These are phyloP conservation scores for Sporormia fimetaria DNA, from an alignment of 495 filamentous ascomycete genomes.

Conservation along the genomic window DNA sequence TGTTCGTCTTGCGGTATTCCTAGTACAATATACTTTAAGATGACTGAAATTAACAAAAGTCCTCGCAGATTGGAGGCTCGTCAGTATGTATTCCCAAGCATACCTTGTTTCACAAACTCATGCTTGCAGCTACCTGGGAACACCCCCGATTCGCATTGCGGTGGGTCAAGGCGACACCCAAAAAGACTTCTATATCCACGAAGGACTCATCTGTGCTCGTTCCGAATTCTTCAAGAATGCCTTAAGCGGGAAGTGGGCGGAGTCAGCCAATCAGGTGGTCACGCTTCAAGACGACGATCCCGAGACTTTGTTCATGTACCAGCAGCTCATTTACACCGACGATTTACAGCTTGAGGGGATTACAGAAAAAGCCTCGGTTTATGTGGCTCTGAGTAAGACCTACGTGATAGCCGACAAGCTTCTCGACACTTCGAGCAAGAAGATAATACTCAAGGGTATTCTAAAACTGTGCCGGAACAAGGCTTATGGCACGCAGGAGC, in stretches of 20 bases:
- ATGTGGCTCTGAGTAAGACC: not conserved
- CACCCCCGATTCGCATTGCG: too few species aligned
- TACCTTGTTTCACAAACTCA: too few species aligned
- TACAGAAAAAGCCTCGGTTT: not conserved
- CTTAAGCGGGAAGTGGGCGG: constrained; percentile 4
- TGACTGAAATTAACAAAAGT: too few species aligned
- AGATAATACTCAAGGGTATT: constrained; percentile 3
- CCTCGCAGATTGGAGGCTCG: too few species aligned
- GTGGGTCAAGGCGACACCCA: constrained; percentile 1
- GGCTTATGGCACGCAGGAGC: too few species aligned
- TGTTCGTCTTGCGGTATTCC: too few species aligned
- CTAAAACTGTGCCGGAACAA: too few species aligned
- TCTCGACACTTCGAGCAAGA: constrained; percentile 1
- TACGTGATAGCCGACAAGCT: constrained; percentile 12
- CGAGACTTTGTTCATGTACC: constrained; percentile 2
- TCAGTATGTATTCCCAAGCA: too few species aligned
- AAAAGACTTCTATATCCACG: constrained; percentile 4
- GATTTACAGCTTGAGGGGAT: not conserved
- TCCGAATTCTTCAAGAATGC: constrained; percentile 15
- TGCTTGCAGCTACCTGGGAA: too few species aligned
- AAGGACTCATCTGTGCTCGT: constrained; percentile 2
- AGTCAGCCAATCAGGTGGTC: not conserved
- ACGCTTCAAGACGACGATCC: not conserved
- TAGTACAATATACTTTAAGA: too few species aligned
- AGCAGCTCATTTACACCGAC: constrained; percentile 3